These are phyloP conservation scores for Microbotryum violaceum DNA, from an alignment of 1,284 basidiomycete species.

Conservation along the genomic window DNA sequence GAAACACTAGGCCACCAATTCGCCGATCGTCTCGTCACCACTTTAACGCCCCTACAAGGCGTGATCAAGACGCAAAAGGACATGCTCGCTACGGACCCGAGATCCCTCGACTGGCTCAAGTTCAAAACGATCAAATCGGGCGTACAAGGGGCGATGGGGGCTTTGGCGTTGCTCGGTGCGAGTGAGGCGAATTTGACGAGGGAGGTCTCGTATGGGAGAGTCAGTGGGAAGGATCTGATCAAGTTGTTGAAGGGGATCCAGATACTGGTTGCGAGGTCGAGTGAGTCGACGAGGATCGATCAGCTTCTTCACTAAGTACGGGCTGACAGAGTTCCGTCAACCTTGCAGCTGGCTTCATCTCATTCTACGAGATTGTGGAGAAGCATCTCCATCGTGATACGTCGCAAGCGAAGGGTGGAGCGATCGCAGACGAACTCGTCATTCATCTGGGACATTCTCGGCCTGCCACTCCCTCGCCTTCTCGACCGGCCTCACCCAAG, in stretches of 20 bases:
- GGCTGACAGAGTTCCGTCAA: background rate
- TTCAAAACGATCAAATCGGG: constrained; percentile 14
- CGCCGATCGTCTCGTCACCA: constrained; percentile 27
- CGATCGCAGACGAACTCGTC: constrained; percentile 20
- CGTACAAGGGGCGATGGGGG: constrained; percentile 13
- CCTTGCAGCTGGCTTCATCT: constrained; percentile 20
- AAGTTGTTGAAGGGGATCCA: constrained; percentile 20
- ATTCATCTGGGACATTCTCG: constrained; percentile 24
- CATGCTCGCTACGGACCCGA: constrained; percentile 27
- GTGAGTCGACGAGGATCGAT: constrained; percentile 5
- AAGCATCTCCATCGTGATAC: constrained; percentile 28
- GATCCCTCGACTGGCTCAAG: constrained; percentile 25
- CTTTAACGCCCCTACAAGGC: constrained; percentile 15
- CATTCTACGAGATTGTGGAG: constrained; percentile 29
- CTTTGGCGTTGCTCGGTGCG: constrained; percentile 15
- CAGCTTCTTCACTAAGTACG: too few species aligned
- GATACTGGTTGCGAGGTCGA: constrained; percentile 14
- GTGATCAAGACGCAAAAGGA: constrained; percentile 15
- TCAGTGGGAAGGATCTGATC: constrained; percentile 22
- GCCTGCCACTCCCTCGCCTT: constrained; percentile 3
- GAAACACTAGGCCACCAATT: constrained; percentile 33
- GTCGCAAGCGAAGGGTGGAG: constrained; percentile 23
- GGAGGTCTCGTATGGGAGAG: constrained; percentile 17
- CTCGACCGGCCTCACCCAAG: constrained; percentile 13
- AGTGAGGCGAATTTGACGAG: constrained; percentile 25